phyloP scores from a whole-genome alignment of 768 basidiomycete genomes.

The Suillus tomentosus region DNA sequence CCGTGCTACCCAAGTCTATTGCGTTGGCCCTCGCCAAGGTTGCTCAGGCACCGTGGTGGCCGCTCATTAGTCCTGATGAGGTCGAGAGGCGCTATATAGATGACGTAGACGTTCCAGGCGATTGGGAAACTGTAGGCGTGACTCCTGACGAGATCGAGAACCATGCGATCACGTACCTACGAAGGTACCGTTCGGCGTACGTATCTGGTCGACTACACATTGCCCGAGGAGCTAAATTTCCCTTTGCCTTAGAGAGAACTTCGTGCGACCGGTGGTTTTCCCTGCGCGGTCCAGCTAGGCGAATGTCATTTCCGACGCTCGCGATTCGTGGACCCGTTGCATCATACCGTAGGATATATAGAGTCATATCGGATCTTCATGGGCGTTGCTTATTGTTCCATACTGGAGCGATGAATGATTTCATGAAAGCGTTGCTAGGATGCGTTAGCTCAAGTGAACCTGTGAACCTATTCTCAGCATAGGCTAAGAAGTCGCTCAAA shows the following conservation, averaged over 20 bases:
- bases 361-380: slow-evolving; percentile 17
- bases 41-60: slow-evolving; percentile 85
- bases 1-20: slow-evolving; percentile 72
- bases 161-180: slow-evolving; percentile 86
- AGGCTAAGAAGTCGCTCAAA: slow-evolving; percentile 27
- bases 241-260: slow-evolving; percentile 55
- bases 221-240: slow-evolving; percentile 11
- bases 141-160: slow-evolving; percentile 83
- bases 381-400: slow-evolving; percentile 23
- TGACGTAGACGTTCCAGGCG: slow-evolving; percentile 72
- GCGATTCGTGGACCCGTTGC: slow-evolving; percentile 30
- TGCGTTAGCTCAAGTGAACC: slow-evolving; percentile 16
- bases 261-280: slow-evolving; percentile 65
- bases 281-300: slow-evolving; percentile 48
- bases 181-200: slow-evolving; percentile 87
- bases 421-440: slow-evolving; percentile 35
- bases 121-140: slow-evolving; percentile 85
- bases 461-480: slow-evolving; percentile 23
- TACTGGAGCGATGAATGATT: slow-evolving; percentile 25
- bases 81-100: slow-evolving; percentile 85
- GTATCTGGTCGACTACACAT: slow-evolving; percentile 37
- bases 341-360: slow-evolving; percentile 14
- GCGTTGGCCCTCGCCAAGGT: slow-evolving; percentile 64
- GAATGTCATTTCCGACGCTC: slow-evolving; percentile 30
- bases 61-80: slow-evolving; percentile 87